A percentile compares a stretch with the other conserved stretches of the same genome.
These are phyloP conservation scores for Tulasnella sp. DNA, from an alignment of 768 basidiomycete species.

Conservation along the genomic window DNA sequence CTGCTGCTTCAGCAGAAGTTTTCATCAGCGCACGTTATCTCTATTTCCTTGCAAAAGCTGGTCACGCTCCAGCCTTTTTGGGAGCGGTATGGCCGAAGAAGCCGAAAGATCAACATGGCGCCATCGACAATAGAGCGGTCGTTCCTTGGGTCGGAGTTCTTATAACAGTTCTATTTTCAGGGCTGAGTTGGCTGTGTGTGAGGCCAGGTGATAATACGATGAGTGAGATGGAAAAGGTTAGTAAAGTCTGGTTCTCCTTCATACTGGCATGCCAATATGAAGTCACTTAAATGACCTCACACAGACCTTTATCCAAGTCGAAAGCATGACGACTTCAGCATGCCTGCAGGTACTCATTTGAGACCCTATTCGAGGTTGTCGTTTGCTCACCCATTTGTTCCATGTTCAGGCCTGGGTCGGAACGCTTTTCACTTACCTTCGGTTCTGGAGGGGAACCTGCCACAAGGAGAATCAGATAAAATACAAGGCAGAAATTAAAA, in stretches of 20 bases:
- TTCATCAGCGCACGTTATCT: slow-evolving; percentile 27
- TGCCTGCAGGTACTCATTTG: neutral
- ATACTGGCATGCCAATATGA: neutral
- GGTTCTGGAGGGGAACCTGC: slow-evolving; percentile 17
- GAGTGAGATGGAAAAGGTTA: neutral
- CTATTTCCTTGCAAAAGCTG: slow-evolving; percentile 24
- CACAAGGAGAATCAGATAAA: neutral
- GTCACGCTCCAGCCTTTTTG: slow-evolving; percentile 29
- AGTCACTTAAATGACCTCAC: too few relatives aligned
- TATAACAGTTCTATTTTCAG: neutral
- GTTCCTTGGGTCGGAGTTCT: slow-evolving; percentile 17
- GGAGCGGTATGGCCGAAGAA: slow-evolving; percentile 3
- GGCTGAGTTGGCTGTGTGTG: neutral
- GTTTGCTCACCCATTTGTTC: slow-evolving; percentile 15
- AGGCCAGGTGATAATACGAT: neutral
- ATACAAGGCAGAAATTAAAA: neutral
- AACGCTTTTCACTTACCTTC: slow-evolving; percentile 24
- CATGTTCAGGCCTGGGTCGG: slow-evolving; percentile 30
- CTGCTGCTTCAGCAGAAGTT: slow-evolving; percentile 23
- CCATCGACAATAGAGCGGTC: neutral
- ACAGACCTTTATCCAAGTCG: slow-evolving; percentile 19
- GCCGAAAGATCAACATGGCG: neutral
- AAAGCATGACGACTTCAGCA: slow-evolving; percentile 17
- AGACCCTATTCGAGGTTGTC: slow-evolving; percentile 16
- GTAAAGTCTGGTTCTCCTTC: neutral